Percentiles rank a stretch among this genome's conserved stretches.
phyloP scores from a whole-genome alignment of 1,284 basidiomycete genomes.

The Cryptococcus sp. region DNA sequence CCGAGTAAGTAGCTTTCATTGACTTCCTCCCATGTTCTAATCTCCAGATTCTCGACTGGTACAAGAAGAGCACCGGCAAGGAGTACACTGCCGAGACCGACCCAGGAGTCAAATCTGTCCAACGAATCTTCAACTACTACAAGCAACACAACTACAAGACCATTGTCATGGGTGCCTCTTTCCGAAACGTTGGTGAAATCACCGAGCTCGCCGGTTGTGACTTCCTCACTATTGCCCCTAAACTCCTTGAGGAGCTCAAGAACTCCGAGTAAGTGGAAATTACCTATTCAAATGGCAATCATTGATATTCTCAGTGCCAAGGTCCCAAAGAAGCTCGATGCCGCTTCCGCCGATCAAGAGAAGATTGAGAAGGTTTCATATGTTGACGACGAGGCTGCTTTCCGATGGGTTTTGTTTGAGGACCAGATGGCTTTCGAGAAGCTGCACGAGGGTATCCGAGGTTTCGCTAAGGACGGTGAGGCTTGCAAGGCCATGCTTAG shows the following conservation, averaged over 20 bases:
- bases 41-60: conserved; percentile 83
- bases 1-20: conserved; percentile 58
- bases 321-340: conserved; percentile 80
- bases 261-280: conserved; percentile 54
- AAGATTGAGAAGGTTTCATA: conserved; percentile 74
- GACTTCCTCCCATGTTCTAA: not conserved
- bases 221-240: conserved; percentile 90
- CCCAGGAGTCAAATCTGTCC: conserved; percentile 95
- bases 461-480: conserved; percentile 92
- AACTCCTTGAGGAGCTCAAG: conserved; percentile 87
- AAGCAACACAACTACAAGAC: conserved; percentile 98
- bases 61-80: conserved; percentile 83
- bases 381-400: conserved; percentile 90
- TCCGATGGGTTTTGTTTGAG: conserved; percentile 87
- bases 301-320: conserved; percentile 48
- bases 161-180: conserved; percentile 99
- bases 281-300: not conserved
- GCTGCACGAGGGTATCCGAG: conserved; percentile 90
- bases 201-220: conserved; percentile 92
- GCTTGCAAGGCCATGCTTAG: conserved; percentile 80
- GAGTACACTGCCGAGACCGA: conserved; percentile 78
- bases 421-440: conserved; percentile 96
- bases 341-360: conserved; percentile 56
- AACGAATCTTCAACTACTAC: conserved; percentile 99
- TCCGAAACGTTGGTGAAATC: conserved; percentile 95